Percentiles rank a stretch among this genome's conserved stretches.
These are phyloP conservation scores for Tephrocybe sp. DNA, from an alignment of 768 basidiomycete genomes.

Conservation along the genomic window DNA sequence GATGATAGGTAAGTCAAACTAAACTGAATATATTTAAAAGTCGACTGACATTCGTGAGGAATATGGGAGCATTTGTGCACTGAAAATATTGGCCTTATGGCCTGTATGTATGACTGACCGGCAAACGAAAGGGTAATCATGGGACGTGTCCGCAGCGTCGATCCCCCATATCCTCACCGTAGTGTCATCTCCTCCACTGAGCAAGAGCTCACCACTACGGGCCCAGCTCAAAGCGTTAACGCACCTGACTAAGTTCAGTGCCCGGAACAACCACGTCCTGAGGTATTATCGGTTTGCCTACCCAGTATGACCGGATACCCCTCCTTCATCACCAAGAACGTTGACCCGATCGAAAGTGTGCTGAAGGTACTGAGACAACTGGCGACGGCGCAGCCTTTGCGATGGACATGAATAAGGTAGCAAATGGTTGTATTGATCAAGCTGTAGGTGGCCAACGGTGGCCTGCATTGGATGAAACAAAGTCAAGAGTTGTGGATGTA, in stretches of 20 bases:
- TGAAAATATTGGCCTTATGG: slow-evolving; percentile 84
- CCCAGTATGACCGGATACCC: slow-evolving; percentile 66
- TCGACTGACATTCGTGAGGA: slow-evolving; percentile 70
- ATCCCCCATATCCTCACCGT: slow-evolving; percentile 81
- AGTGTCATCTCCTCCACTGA: slow-evolving; percentile 74
- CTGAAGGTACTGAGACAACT: slow-evolving; percentile 24
- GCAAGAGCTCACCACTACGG: slow-evolving; percentile 55
- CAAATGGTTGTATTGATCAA: slow-evolving; percentile 2
- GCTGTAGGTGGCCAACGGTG: too few relatives aligned
- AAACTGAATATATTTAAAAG: slow-evolving; percentile 3
- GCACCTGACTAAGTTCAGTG: slow-evolving; percentile 42
- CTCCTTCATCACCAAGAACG: slow-evolving; percentile 56
- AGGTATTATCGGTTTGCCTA: slow-evolving; percentile 24
- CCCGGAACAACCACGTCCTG: neutral
- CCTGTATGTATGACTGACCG: slow-evolving; percentile 73
- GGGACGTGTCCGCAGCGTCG: slow-evolving; percentile 38
- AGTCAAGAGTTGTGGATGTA: neutral
- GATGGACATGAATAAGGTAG: slow-evolving; percentile 19
- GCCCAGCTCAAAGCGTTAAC: slow-evolving; percentile 81
- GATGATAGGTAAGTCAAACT: slow-evolving; percentile 10
- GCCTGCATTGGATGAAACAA: neutral
- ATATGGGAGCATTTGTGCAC: slow-evolving; percentile 72
- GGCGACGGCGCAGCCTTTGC: slow-evolving; percentile 25
- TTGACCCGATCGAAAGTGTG: slow-evolving; percentile 61
- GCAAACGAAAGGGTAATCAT: slow-evolving; percentile 65